Evolutionary conservation across 2,329 filamentous ascomycete species (phyloP).

Genomic region (Fusarium sp.): DNA sequence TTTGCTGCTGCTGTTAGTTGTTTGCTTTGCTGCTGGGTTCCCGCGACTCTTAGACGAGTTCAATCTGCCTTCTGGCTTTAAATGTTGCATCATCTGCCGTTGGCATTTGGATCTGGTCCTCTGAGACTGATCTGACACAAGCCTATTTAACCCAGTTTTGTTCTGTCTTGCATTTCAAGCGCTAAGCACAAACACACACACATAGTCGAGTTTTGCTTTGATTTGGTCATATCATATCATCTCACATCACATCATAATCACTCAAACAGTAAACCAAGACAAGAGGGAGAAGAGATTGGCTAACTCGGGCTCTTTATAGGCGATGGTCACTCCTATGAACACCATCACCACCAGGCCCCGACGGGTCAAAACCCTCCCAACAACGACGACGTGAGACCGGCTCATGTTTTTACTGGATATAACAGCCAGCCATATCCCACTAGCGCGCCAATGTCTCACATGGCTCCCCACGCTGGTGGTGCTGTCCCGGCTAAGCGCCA

Average conservation of each 20-base stretch:
- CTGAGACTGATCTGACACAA: slow-evolving; percentile 20
- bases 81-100: slow-evolving; percentile 43
- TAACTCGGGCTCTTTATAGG: slow-evolving; percentile 54
- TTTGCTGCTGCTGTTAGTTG: slow-evolving; percentile 44
- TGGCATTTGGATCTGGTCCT: slow-evolving; percentile 38
- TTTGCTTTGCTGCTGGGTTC: slow-evolving; percentile 47
- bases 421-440: slow-evolving; percentile 66
- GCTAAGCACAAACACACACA: slow-evolving; percentile 17
- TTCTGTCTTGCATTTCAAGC: slow-evolving; percentile 27
- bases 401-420: slow-evolving; percentile 78
- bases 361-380: slow-evolving; percentile 59
- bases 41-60: slow-evolving; percentile 50
- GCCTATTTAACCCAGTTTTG: slow-evolving; percentile 26
- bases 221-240: neutral
- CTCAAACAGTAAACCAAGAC: slow-evolving; percentile 10
- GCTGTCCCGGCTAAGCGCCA: slow-evolving; percentile 50
- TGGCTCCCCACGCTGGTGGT: slow-evolving; percentile 53
- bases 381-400: slow-evolving; percentile 71
- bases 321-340: slow-evolving; percentile 68
- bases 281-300: slow-evolving; percentile 35
- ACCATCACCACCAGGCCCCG: slow-evolving; percentile 71
- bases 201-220: slow-evolving; percentile 28
- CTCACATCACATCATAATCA: slow-evolving; percentile 22
- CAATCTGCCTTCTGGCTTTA: slow-evolving; percentile 47
- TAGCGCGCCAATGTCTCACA: slow-evolving; percentile 68